Evolutionary conservation across 352 stramenopile genomes (phyloP).

Genomic region (Halophytophthora batemanensis): DNA sequence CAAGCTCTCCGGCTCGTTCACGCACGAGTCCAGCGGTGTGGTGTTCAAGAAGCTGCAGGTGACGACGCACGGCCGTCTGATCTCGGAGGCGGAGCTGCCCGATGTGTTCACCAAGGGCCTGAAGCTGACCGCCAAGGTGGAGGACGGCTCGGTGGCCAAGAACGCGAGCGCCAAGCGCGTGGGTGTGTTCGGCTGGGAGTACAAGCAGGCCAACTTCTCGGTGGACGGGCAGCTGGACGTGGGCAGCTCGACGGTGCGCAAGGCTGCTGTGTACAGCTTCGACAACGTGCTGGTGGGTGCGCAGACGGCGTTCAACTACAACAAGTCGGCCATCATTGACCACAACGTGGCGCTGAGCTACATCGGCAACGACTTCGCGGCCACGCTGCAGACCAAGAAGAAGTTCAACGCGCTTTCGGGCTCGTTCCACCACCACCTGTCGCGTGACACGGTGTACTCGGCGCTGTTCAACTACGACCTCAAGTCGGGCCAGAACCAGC

Average conservation of each 20-base stretch:
- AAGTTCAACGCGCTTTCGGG: constrained; percentile 78
- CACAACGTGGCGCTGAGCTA: constrained; percentile 84
- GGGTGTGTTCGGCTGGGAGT: constrained; percentile 75
- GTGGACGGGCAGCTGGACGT: constrained; percentile 62
- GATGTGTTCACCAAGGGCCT: constrained; percentile 76
- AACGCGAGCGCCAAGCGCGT: constrained; percentile 74
- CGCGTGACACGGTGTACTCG: constrained; percentile 82
- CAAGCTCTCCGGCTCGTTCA: constrained; percentile 78
- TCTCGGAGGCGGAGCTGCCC: constrained; percentile 78
- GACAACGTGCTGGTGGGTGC: constrained; percentile 77
- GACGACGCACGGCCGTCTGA: constrained; percentile 71
- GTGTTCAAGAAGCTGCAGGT: constrained; percentile 89
- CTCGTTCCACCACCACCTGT: constrained; percentile 84
- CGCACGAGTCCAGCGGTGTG: constrained; percentile 52
- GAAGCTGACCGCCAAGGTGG: constrained; percentile 83
- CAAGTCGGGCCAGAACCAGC: constrained; percentile 79
- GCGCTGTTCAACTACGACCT: constrained; percentile 88
- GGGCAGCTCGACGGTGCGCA: constrained; percentile 47
- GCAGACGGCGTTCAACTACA: constrained; percentile 70
- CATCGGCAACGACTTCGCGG: constrained; percentile 69
- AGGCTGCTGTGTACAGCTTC: constrained; percentile 71
- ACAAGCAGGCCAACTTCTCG: constrained; percentile 59
- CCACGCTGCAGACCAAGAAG: constrained; percentile 84
- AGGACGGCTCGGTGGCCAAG: constrained; percentile 79
- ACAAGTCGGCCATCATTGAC: constrained; percentile 82